phyloP scores from a whole-genome alignment of 2,329 filamentous ascomycete genomes.

The Parastagonospora nodorum region DNA sequence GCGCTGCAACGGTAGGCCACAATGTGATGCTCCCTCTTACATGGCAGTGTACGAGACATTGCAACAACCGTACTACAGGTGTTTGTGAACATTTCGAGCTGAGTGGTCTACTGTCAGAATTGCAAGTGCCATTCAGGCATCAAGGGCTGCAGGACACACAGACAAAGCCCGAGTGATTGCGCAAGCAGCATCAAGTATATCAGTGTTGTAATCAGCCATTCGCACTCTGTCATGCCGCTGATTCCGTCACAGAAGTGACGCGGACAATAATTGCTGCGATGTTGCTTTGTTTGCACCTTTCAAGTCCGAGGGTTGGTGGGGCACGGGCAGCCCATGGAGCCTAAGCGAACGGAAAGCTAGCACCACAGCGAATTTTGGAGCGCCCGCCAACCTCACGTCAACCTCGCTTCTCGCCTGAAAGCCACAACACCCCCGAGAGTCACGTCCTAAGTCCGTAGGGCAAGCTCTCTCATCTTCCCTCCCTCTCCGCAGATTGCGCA shows the following conservation, averaged over 20 bases:
- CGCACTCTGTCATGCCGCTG: too few relatives aligned
- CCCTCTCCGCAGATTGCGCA: constrained; percentile 46
- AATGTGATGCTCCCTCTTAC: too few relatives aligned
- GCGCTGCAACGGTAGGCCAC: too few relatives aligned
- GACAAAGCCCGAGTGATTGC: too few relatives aligned
- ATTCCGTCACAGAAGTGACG: neutral
- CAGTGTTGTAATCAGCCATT: too few relatives aligned
- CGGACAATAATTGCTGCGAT: constrained; percentile 12
- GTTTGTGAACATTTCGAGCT: too few relatives aligned
- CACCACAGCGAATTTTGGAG: constrained; percentile 26
- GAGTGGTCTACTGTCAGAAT: too few relatives aligned
- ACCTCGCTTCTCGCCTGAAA: constrained; percentile 27
- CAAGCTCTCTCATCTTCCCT: constrained; percentile 44
- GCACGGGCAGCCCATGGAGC: constrained; percentile 16
- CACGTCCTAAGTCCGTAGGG: constrained; percentile 45
- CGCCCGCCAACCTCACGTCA: constrained; percentile 35
- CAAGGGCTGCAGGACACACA: too few relatives aligned
- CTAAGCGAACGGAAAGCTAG: constrained; percentile 35
- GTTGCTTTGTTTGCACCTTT: constrained; percentile 16
- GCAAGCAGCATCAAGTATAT: too few relatives aligned
- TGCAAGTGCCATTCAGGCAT: too few relatives aligned
- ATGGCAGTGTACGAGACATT: too few relatives aligned
- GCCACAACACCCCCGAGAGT: constrained; percentile 40
- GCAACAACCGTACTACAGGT: too few relatives aligned
- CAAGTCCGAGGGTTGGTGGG: constrained; percentile 2